Percentiles rank a stretch among this genome's conserved stretches.
Conservation (phyloP, 2,329 filamentous ascomycete species). For the Aspergillus pseudoviridinutans region DNA sequence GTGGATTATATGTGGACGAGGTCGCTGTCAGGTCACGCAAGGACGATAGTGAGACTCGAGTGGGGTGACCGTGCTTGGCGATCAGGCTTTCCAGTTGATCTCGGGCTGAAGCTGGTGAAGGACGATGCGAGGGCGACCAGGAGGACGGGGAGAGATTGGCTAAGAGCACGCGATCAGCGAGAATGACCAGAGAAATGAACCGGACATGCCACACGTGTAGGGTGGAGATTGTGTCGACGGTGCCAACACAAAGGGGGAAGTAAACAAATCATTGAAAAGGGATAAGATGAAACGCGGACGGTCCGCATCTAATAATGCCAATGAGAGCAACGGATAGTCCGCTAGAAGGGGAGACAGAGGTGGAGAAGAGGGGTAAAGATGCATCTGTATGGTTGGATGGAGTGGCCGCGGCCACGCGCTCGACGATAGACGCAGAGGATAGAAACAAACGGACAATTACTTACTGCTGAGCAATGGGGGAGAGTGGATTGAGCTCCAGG, state of each 20-base stretch:
- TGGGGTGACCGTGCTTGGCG: slow-evolving; percentile 36
- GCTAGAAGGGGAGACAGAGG: slow-evolving; percentile 1
- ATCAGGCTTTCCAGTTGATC: slow-evolving; percentile 37
- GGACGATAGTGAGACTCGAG: slow-evolving; percentile 36
- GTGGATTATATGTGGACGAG: slow-evolving; percentile 34
- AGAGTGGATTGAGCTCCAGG: slow-evolving; percentile 24
- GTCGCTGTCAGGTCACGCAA: slow-evolving; percentile 36
- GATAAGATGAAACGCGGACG: slow-evolving; percentile 2
- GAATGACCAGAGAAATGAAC: slow-evolving; percentile 14
- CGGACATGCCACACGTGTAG: slow-evolving; percentile 30
- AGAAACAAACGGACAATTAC: slow-evolving; percentile 2
- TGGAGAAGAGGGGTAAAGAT: slow-evolving; percentile 1
- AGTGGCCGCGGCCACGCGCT: background rate
- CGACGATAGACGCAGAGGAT: background rate
- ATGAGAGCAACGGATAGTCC: slow-evolving; percentile 1
- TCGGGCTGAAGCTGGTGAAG: slow-evolving; percentile 22
- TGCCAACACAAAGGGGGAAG: slow-evolving; percentile 8
- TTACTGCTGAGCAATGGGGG: slow-evolving; percentile 15
- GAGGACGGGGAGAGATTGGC: slow-evolving; percentile 20
- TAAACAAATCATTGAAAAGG: slow-evolving; percentile 2
- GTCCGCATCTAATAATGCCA: background rate
- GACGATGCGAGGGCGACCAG: slow-evolving; percentile 24
- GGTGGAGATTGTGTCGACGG: slow-evolving; percentile 14
- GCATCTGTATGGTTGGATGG: background rate
- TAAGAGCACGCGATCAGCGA: slow-evolving; percentile 24